Percentiles rank a stretch among this genome's conserved stretches.
Evolutionary conservation across 1,284 basidiomycete genomes (phyloP).

Genomic region (Spongiforma sp.): DNA sequence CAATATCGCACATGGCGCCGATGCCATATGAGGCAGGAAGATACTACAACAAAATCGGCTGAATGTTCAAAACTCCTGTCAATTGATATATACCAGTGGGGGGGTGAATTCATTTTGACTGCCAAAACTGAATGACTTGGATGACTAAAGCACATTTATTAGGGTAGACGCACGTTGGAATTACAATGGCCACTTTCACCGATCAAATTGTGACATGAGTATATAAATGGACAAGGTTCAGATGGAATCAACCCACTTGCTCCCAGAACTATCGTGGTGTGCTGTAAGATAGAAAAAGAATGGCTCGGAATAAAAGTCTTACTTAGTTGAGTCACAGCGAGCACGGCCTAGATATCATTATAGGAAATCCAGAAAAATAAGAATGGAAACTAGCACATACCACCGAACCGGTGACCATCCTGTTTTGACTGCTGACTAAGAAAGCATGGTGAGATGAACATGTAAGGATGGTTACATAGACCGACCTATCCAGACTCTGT

Average conservation of each 20-base stretch:
- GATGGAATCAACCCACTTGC: not conserved
- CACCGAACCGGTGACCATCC: slow-evolving; percentile 8
- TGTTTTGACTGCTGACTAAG: slow-evolving; percentile 8
- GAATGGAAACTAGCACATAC: not conserved
- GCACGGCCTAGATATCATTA: not conserved
- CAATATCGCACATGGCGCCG: slow-evolving; percentile 4
- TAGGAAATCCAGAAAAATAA: not conserved
- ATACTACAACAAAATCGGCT: not conserved
- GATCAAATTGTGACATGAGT: not conserved
- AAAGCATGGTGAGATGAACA: not conserved
- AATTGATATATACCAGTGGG: slow-evolving; percentile 5
- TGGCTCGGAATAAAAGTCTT: not conserved
- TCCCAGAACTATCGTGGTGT: slow-evolving; percentile 1
- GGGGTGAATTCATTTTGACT: not conserved
- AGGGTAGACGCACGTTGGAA: slow-evolving; percentile 2
- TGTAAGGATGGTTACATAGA: not conserved
- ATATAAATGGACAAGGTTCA: not conserved
- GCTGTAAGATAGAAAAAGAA: not conserved
- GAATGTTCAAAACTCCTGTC: too few relatives aligned
- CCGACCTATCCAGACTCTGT: slow-evolving; percentile 16
- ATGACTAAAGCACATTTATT: too few relatives aligned
- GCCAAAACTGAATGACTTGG: too few relatives aligned
- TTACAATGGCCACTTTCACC: too few relatives aligned
- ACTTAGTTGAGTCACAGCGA: slow-evolving; percentile 4
- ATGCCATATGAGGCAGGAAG: slow-evolving; percentile 1